A percentile compares a stretch with the other conserved stretches of the same genome.
Evolutionary conservation across 202 grass and related monocot genomes (phyloP).

Genomic region (Saccharum hybrid): DNA sequence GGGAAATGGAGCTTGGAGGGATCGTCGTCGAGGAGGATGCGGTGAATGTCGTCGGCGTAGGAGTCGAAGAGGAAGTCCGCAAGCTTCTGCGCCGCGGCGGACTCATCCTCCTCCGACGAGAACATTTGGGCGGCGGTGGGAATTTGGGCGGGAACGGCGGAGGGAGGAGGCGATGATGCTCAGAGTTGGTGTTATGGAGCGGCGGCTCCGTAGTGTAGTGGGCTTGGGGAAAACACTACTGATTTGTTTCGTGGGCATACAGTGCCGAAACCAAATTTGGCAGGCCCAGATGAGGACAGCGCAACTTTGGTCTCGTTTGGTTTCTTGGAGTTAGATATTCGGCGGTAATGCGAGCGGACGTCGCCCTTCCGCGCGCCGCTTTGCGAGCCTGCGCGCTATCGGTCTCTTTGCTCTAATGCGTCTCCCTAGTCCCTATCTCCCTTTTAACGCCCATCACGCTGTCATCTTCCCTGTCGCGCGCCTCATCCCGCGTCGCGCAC

Average conservation of each 20-base stretch:
- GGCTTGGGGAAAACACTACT: background rate
- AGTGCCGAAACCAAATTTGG: background rate
- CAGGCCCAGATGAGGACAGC: background rate
- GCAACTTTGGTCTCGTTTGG: background rate
- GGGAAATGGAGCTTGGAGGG: constrained; percentile 58
- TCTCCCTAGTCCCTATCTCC: no score
- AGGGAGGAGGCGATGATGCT: background rate
- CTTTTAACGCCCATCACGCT: no score
- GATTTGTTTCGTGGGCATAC: background rate
- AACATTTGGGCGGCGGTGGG: constrained; percentile 34
- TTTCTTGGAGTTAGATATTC: no score
- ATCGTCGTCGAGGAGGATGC: constrained; percentile 64
- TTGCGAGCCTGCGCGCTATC: no score
- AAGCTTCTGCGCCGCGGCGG: background rate
- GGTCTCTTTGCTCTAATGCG: no score
- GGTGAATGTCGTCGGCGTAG: constrained; percentile 52
- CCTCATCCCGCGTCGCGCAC: no score
- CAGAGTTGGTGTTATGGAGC: background rate
- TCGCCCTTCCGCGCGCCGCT: no score
- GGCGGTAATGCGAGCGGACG: no score
- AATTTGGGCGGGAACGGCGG: constrained; percentile 54
- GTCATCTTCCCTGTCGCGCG: no score
- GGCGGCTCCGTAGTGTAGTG: background rate
- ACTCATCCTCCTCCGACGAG: background rate
- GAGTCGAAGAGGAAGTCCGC: constrained; percentile 46